A percentile compares a stretch with the other conserved stretches of the same genome.
These are phyloP conservation scores for Penicillium oxalicum DNA, from an alignment of 2,329 filamentous ascomycete genomes.

Conservation along the genomic window DNA sequence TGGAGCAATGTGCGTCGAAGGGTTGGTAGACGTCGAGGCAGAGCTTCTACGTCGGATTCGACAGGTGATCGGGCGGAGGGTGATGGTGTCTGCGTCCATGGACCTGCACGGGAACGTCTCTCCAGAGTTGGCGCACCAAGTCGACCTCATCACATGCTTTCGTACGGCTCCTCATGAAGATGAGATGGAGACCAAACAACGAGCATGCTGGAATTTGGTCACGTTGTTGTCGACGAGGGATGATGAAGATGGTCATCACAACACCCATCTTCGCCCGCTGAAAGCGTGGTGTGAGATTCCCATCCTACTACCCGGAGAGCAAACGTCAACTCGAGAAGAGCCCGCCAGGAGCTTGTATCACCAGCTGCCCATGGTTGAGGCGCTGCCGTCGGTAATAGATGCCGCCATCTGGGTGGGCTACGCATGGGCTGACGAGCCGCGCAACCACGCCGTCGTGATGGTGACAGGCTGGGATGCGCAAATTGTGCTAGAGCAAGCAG, in stretches of 20 bases:
- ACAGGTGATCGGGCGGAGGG: slow-evolving; percentile 40
- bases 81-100: slow-evolving; percentile 51
- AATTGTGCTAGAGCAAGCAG: slow-evolving; percentile 37
- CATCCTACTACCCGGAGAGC: slow-evolving; percentile 49
- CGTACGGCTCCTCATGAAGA: slow-evolving; percentile 51
- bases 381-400: slow-evolving; percentile 41
- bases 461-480: slow-evolving; percentile 48
- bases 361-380: slow-evolving; percentile 43
- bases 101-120: slow-evolving; percentile 54
- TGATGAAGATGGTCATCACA: not conserved
- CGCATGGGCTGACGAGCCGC: slow-evolving; percentile 51
- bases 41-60: slow-evolving; percentile 46
- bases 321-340: slow-evolving; percentile 51
- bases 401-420: slow-evolving; percentile 54
- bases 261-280: slow-evolving; percentile 31
- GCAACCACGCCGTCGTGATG: slow-evolving; percentile 47
- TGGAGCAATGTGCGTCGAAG: slow-evolving; percentile 52
- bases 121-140: slow-evolving; percentile 43
- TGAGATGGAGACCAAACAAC: slow-evolving; percentile 45
- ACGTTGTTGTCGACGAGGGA: slow-evolving; percentile 27
- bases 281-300: slow-evolving; percentile 52
- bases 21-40: slow-evolving; percentile 44
- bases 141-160: slow-evolving; percentile 50
- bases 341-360: slow-evolving; percentile 49
- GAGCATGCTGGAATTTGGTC: slow-evolving; percentile 48